A percentile compares a stretch with the other conserved stretches of the same genome.
These are phyloP conservation scores for Citrus mangshanensis DNA, from an alignment of 345 rosid genomes.

Conservation along the genomic window DNA sequence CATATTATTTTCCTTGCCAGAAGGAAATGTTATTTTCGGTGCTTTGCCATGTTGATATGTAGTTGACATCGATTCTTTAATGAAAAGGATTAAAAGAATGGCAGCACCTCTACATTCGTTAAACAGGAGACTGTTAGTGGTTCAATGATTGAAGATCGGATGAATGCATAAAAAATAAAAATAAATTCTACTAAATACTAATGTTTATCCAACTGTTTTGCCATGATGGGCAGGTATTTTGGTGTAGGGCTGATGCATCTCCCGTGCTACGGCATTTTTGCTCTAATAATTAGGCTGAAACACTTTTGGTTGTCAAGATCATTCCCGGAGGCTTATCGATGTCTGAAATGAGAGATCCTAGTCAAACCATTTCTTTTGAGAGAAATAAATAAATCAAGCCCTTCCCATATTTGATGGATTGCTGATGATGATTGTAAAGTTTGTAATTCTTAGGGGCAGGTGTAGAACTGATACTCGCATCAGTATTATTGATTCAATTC, in stretches of 20 bases:
- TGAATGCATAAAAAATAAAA: neutral
- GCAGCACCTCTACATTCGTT: neutral
- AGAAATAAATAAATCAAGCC: neutral
- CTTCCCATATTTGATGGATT: neutral
- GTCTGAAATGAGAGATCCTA: conserved; percentile 9
- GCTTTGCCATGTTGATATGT: neutral
- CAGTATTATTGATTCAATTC: conserved; percentile 3
- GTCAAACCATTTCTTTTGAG: neutral
- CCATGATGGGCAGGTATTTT: conserved; percentile 55
- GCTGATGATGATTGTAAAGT: neutral
- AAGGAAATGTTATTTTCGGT: neutral
- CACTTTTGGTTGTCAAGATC: conserved; percentile 41
- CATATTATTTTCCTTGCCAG: neutral
- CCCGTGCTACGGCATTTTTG: conserved; percentile 69
- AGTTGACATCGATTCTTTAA: neutral
- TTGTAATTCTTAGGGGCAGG: neutral
- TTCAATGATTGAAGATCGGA: neutral
- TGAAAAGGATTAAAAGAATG: neutral
- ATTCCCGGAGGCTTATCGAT: conserved; percentile 41
- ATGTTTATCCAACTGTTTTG: conserved; percentile 2
- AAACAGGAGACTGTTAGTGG: neutral
- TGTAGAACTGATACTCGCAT: neutral
- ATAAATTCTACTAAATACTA: neutral
- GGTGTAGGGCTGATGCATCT: conserved; percentile 66
- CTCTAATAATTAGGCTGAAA: conserved; percentile 59